Conservation (phyloP, 129 eudicot species). For the Flaveria bidentis region DNA sequence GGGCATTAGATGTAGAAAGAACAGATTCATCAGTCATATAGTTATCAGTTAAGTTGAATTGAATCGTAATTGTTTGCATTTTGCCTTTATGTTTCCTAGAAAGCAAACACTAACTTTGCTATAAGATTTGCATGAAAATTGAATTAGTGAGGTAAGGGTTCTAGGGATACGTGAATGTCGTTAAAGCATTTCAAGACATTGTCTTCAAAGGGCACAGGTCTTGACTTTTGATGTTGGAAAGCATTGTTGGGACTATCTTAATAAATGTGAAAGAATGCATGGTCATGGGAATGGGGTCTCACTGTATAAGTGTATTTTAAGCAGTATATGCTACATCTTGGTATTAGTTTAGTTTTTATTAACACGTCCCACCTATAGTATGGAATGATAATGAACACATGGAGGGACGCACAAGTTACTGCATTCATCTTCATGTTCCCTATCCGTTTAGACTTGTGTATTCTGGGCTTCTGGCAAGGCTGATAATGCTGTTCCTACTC, state of each 20-base stretch:
- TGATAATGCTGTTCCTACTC: background rate
- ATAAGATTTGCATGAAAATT: background rate
- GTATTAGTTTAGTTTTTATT: slow-evolving; percentile 18
- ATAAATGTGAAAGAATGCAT: background rate
- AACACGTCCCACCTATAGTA: background rate
- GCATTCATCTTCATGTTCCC: slow-evolving; percentile 9
- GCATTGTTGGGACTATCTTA: background rate
- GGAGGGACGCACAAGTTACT: background rate
- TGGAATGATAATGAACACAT: slow-evolving; percentile 7
- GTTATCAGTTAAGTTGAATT: background rate
- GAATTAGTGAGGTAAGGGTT: background rate
- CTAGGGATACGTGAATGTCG: background rate
- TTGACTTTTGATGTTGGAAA: slow-evolving; percentile 6
- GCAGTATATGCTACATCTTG: slow-evolving; percentile 21
- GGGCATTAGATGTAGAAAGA: slow-evolving; percentile 14
- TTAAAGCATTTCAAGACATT: background rate
- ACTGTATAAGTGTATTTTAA: background rate
- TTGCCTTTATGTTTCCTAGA: background rate
- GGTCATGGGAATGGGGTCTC: background rate
- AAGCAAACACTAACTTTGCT: slow-evolving; percentile 4
- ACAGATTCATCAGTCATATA: slow-evolving; percentile 5
- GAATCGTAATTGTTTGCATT: slow-evolving; percentile 7
- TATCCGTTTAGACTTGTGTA: background rate
- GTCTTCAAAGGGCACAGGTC: background rate
- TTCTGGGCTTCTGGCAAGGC: slow-evolving; percentile 2